Base-by-base conservation (phyloP, 2,329 filamentous ascomycete genomes). In the Tolypocladium guangdongense region DNA sequence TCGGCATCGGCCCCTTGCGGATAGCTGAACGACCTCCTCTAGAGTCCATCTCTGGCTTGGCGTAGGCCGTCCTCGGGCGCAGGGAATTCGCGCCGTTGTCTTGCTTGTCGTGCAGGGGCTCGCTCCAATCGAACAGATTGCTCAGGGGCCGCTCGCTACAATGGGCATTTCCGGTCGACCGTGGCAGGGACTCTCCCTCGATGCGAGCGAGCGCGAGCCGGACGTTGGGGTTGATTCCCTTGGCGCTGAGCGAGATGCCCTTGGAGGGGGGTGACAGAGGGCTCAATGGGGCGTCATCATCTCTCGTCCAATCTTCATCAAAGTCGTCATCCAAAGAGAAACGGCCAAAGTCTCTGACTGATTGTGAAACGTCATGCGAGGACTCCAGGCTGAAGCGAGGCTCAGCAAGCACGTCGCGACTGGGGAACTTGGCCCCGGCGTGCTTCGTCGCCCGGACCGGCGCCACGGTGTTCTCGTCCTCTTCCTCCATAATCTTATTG, bases 91-190 rank as follows among this genome's bases (percentile, higher is more conserved):
- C 78, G 55, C 77, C 78, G 18, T 71, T 69, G 48, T 85, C 80
- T 51, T 74, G 70, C 68, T 83, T 86, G 27, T 87, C 85, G 55
- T 80, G 74, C 7, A 74, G 70, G 16, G 84, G 77, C 65, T 91
- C 88, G 49, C 84, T 83, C 86, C 86, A 90, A 66, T 91, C 87
- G 61, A 91, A 91, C 3, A 91, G 73, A 59, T 79, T 90, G 66
- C 85, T 87, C 56, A 80, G 72, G 2, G 80, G 79, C 16, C 81
- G 74, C 52, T 84, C 79, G 45, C 60, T 55, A 6, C 47, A 55
- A 22, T 35, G 45, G 18, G 48, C 58, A 47, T 54, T 58, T 12
- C 59, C 54, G 30, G 49, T 38, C 47, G 56, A 59, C 54, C 35
- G 54, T 51, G 37, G 62, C 43, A 66, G 66, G 18, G 67, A 67